These are phyloP conservation scores for Salpingoeca rosetta DNA, from an alignment of 78 protist species.

Conservation along the genomic window DNA sequence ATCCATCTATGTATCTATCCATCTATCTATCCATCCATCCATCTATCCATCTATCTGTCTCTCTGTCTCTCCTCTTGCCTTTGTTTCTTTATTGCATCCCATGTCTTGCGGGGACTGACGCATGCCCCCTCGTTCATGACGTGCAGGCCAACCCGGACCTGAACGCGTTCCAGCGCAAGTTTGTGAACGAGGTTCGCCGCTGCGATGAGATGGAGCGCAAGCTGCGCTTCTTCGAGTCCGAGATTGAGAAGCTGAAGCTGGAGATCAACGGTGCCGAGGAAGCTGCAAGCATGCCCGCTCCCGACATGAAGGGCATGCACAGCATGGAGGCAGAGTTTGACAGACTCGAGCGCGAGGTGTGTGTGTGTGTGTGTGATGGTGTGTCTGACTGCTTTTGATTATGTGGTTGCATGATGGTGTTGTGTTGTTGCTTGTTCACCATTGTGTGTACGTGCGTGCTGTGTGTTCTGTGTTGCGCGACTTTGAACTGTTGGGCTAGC, in stretches of 20 bases:
- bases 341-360: conserved; percentile 10
- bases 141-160: conserved; percentile 60
- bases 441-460: conserved; percentile 4
- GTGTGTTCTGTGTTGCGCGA: no score
- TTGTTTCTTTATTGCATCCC: background rate
- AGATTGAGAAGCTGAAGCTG: background rate
- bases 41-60: background rate
- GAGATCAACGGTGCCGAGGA: background rate
- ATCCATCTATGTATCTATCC: background rate
- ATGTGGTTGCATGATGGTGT: background rate
- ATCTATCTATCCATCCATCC: background rate
- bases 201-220: conserved; percentile 84
- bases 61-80: background rate
- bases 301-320: background rate
- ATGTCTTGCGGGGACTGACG: background rate
- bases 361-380: no score
- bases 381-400: no score
- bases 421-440: background rate
- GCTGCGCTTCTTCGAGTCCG: conserved; percentile 41
- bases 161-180: conserved; percentile 67
- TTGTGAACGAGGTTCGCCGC: conserved; percentile 70
- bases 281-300: background rate
- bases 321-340: conserved; percentile 1
- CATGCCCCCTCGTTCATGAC: background rate
- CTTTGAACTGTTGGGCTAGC: no score